Conservation (phyloP, 768 basidiomycete species). For the Serendipita indica region DNA sequence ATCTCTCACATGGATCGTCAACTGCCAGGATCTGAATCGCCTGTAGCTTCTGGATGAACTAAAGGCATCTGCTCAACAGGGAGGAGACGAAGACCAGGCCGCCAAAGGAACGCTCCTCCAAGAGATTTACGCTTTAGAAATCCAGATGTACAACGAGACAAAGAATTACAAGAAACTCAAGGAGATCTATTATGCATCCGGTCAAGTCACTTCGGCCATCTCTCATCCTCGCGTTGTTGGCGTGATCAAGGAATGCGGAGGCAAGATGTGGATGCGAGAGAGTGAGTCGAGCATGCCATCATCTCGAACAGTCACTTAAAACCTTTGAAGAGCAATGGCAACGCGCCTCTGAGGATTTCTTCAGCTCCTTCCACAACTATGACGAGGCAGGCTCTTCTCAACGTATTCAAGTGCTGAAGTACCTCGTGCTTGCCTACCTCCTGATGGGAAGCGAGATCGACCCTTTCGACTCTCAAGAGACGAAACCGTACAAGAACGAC, state of each 20-base stretch:
- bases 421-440: slow-evolving; percentile 96
- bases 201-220: slow-evolving; percentile 85
- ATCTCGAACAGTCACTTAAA: neutral
- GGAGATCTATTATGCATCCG: slow-evolving; percentile 96
- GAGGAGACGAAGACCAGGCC: slow-evolving; percentile 70
- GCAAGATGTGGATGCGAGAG: slow-evolving; percentile 99
- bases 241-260: slow-evolving; percentile 96
- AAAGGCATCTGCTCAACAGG: slow-evolving; percentile 35
- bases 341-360: slow-evolving; percentile 93
- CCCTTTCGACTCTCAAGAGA: slow-evolving; percentile 98
- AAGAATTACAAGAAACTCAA: slow-evolving; percentile 93
- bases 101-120: slow-evolving; percentile 75
- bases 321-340: slow-evolving; percentile 71
- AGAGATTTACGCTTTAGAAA: slow-evolving; percentile 96
- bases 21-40: slow-evolving; percentile 7
- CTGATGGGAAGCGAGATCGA: slow-evolving; percentile 96
- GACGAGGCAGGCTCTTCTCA: slow-evolving; percentile 96
- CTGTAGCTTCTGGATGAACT: slow-evolving; percentile 62
- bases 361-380: slow-evolving; percentile 96
- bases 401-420: slow-evolving; percentile 94
- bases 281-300: slow-evolving; percentile 33
- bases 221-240: slow-evolving; percentile 98
- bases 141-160: slow-evolving; percentile 98
- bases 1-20: neutral
- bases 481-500: slow-evolving; percentile 96